These are phyloP conservation scores for Metschnikowia vanudenii DNA, from an alignment of 805 yeast genomes.

Conservation along the genomic window DNA sequence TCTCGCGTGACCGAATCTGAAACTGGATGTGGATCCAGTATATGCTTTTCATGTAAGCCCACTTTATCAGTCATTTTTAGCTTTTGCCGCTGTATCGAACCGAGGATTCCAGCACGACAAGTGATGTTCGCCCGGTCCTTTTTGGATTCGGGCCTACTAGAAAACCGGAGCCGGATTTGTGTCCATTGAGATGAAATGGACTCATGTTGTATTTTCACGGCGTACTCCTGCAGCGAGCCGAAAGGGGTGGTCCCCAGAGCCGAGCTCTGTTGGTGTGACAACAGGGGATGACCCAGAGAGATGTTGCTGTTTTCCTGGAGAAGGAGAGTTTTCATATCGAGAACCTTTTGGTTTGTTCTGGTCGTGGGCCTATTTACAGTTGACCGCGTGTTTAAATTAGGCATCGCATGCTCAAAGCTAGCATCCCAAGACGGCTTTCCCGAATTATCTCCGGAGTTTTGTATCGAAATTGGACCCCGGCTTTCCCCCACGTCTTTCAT, in stretches of 20 bases:
- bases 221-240: slow-evolving; percentile 19
- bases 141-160: slow-evolving; percentile 8
- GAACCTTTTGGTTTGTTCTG: slow-evolving; percentile 35
- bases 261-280: background rate
- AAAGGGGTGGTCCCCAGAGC: background rate
- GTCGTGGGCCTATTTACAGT: slow-evolving; percentile 12
- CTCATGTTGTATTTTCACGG: slow-evolving; percentile 37
- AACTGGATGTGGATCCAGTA: background rate
- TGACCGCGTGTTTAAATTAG: no score
- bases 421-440: no score
- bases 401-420: no score
- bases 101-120: slow-evolving; percentile 10
- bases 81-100: slow-evolving; percentile 3
- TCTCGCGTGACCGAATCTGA: background rate
- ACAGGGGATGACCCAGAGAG: background rate
- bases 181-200: slow-evolving; percentile 36
- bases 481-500: slow-evolving; percentile 3
- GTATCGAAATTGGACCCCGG: no score
- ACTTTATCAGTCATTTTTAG: background rate
- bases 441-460: no score
- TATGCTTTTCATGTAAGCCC: no score
- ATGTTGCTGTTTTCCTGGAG: slow-evolving; percentile 4
- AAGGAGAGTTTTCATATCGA: slow-evolving; percentile 34
- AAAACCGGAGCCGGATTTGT: slow-evolving; percentile 35
- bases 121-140: background rate